A percentile compares a stretch with the other conserved stretches of the same genome.
These are phyloP conservation scores for Insectozyma bohioensis DNA, from an alignment of 1,139 yeast genomes.

Conservation along the genomic window DNA sequence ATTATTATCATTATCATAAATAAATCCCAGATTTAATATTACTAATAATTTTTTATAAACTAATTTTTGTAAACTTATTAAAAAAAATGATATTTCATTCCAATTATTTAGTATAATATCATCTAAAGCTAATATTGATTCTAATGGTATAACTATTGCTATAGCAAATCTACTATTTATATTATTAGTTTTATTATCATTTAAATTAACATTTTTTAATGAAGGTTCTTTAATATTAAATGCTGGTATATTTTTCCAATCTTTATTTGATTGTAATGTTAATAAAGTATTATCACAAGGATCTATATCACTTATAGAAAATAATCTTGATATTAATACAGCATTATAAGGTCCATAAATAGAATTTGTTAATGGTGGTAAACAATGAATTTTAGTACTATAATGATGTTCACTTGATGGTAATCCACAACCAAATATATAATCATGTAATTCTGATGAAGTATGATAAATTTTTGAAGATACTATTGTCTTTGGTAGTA, in stretches of 20 bases:
- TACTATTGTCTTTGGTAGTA: conserved; percentile 15
- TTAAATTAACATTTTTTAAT: conserved; percentile 13
- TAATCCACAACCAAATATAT: conserved; percentile 58
- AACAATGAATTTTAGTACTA: conserved; percentile 47
- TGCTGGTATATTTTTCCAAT: conserved; percentile 38
- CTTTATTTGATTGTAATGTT: conserved; percentile 4
- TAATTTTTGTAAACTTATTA: conserved; percentile 38
- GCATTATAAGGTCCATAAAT: conserved; percentile 31
- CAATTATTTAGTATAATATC: conserved; percentile 50
- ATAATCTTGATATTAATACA: conserved; percentile 46
- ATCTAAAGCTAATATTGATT: conserved; percentile 28
- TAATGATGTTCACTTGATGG: conserved; percentile 49
- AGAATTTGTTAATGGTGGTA: conserved; percentile 41
- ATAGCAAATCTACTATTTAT: conserved; percentile 45
- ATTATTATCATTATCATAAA: conserved; percentile 12
- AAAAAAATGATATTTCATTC: conserved; percentile 45
- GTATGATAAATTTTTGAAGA: conserved; percentile 38
- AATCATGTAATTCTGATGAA: conserved; percentile 45
- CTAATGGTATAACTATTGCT: conserved; percentile 49
- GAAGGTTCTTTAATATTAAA: conserved; percentile 26
- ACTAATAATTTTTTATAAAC: conserved; percentile 36
- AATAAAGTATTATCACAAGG: conserved; percentile 13
- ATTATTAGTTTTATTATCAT: conserved; percentile 8
- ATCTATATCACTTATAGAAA: conserved; percentile 38
- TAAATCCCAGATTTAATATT: conserved; percentile 18